These are phyloP conservation scores for Annulohypoxylon moriforme DNA, from an alignment of 495 filamentous ascomycete genomes.

Conservation along the genomic window DNA sequence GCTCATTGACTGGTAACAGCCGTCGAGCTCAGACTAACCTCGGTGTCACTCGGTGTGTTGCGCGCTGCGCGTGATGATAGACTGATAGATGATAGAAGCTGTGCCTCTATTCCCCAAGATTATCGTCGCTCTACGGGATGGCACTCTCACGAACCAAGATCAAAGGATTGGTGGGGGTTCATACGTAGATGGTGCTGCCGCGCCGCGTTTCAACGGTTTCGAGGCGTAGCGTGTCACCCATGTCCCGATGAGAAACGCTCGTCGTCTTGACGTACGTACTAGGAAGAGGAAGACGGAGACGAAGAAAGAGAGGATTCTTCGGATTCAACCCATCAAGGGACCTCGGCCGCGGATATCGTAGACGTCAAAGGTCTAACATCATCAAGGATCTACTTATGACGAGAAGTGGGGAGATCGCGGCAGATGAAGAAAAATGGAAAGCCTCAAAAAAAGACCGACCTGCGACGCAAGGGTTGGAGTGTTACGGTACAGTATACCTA, in stretches of 20 bases:
- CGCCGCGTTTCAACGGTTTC: conserved; percentile 45
- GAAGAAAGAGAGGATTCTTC: conserved; percentile 3
- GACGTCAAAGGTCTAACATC: conserved; percentile 25
- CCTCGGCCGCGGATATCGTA: conserved; percentile 20
- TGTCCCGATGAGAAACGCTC: conserved; percentile 38
- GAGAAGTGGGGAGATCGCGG: conserved; percentile 44
- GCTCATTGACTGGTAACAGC: conserved; percentile 27
- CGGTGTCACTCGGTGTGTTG: conserved; percentile 46
- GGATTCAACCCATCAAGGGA: conserved; percentile 8
- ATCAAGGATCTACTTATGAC: conserved; percentile 36
- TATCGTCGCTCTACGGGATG: conserved; percentile 49
- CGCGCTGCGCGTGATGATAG: conserved; percentile 32
- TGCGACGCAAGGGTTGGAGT: conserved; percentile 33
- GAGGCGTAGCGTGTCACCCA: conserved; percentile 39
- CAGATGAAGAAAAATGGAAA: conserved; percentile 40
- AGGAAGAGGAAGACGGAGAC: not conserved
- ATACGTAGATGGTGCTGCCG: conserved; percentile 32
- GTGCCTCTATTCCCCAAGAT: conserved; percentile 36
- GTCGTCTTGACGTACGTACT: conserved; percentile 26
- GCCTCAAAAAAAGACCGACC: conserved; percentile 30
- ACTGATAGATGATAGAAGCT: conserved; percentile 23
- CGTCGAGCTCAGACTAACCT: conserved; percentile 27
- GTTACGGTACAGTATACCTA: conserved; percentile 29
- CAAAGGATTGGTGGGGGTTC: conserved; percentile 46
- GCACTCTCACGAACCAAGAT: conserved; percentile 49